phyloP scores from a whole-genome alignment of 2,329 filamentous ascomycete genomes.

The Macroventuria anomochaeta region DNA sequence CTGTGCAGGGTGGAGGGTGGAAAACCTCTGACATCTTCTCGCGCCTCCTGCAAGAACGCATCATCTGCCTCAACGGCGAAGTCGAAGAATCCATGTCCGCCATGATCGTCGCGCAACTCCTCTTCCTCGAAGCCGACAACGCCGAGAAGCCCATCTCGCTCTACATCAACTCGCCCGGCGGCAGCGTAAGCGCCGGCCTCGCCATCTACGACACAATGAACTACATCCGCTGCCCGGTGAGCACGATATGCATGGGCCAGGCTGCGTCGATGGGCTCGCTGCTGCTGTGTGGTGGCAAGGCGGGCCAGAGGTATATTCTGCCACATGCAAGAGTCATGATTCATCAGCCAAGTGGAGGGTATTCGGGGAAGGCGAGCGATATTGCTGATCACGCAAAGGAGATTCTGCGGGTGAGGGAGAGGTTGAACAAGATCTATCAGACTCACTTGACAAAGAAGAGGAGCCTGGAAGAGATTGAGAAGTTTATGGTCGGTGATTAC shows the following conservation, averaged over 20 bases:
- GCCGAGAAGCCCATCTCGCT: conserved; percentile 94
- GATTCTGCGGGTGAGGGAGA: conserved; percentile 83
- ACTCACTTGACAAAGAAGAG: conserved; percentile 81
- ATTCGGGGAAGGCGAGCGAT: conserved; percentile 72
- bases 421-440: conserved; percentile 90
- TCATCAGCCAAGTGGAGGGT: conserved; percentile 87
- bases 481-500: conserved; percentile 95
- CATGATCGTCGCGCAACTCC: conserved; percentile 92
- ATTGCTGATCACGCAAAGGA: conserved; percentile 98
- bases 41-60: conserved; percentile 73
- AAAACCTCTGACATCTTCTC: conserved; percentile 59
- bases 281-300: conserved; percentile 82
- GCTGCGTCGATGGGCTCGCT: conserved; percentile 95
- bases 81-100: conserved; percentile 91
- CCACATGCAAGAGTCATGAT: conserved; percentile 98
- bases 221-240: conserved; percentile 91
- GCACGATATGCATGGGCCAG: conserved; percentile 92
- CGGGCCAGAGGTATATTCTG: conserved; percentile 84
- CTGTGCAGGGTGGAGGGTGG: conserved; percentile 56
- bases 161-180: conserved; percentile 97
- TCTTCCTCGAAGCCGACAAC: conserved; percentile 97
- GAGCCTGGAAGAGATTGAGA: conserved; percentile 82
- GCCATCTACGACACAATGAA: conserved; percentile 99
- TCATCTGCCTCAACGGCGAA: conserved; percentile 89
- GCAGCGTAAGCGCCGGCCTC: conserved; percentile 81